Evolutionary conservation across 208 protist species (phyloP).

Genomic region (Wallacemonas sp.): DNA sequence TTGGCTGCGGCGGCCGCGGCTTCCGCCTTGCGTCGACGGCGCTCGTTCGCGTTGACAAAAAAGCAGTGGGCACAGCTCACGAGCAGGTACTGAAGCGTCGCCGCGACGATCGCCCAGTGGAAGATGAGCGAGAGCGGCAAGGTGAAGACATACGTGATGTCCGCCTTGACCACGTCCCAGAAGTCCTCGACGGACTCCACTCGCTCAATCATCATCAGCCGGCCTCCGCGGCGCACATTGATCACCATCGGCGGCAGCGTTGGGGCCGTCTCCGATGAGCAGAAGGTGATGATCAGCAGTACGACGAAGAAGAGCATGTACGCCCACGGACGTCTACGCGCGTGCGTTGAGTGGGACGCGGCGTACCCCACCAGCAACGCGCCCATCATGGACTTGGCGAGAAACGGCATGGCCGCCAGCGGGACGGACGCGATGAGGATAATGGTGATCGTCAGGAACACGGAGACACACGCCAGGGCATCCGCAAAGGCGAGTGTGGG

Average conservation of each 20-base stretch:
- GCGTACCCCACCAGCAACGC: conserved; percentile 36
- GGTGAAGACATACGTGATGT: conserved; percentile 1
- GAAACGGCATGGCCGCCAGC: conserved; percentile 26
- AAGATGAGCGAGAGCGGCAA: background rate
- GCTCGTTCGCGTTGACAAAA: background rate
- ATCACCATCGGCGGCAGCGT: conserved; percentile 1
- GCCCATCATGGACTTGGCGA: conserved; percentile 39
- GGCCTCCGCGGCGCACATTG: background rate
- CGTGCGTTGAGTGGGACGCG: conserved; percentile 36
- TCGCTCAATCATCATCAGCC: background rate
- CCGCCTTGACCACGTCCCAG: background rate
- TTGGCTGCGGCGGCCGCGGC: background rate
- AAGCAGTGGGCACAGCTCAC: background rate
- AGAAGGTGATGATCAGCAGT: conserved; percentile 34
- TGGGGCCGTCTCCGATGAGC: background rate
- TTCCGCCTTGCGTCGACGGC: background rate
- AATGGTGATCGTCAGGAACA: conserved; percentile 14
- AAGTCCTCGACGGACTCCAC: background rate
- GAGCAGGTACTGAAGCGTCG: background rate
- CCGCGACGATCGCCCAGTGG: background rate
- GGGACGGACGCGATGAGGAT: conserved; percentile 23
- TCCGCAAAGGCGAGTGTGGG: conserved; percentile 18
- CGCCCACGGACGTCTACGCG: conserved; percentile 24
- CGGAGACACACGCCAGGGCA: conserved; percentile 15
- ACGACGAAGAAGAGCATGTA: conserved; percentile 37